phyloP scores from a whole-genome alignment of 2,329 filamentous ascomycete genomes.

The Bipolaris gigantea region DNA sequence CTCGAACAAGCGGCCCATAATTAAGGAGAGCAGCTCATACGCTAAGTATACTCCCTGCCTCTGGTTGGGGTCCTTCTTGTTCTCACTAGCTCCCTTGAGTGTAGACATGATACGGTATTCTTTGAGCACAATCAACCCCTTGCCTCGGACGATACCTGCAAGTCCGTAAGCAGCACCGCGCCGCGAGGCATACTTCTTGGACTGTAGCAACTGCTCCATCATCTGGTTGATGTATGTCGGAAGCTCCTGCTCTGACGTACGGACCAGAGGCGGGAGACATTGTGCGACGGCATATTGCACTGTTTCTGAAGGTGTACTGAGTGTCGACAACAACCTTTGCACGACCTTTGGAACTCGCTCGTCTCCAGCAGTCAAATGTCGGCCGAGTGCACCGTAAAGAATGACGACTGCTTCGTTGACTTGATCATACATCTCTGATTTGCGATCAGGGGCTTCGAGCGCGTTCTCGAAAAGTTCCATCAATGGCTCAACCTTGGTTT shows the following conservation, averaged over 20 bases:
- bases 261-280: slow-evolving; percentile 88
- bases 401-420: slow-evolving; percentile 98
- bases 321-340: slow-evolving; percentile 78
- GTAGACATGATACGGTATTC: slow-evolving; percentile 85
- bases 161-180: slow-evolving; percentile 94
- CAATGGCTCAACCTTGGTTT: slow-evolving; percentile 78
- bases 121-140: slow-evolving; percentile 76
- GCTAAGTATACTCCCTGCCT: slow-evolving; percentile 86
- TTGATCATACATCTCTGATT: slow-evolving; percentile 78
- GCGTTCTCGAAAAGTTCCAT: slow-evolving; percentile 92
- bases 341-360: slow-evolving; percentile 85
- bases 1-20: slow-evolving; percentile 88
- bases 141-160: slow-evolving; percentile 85
- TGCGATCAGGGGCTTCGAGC: slow-evolving; percentile 81
- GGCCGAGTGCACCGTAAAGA: slow-evolving; percentile 90
- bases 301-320: slow-evolving; percentile 93
- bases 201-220: slow-evolving; percentile 77
- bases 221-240: slow-evolving; percentile 79
- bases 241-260: slow-evolving; percentile 75
- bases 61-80: slow-evolving; percentile 89
- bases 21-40: slow-evolving; percentile 84
- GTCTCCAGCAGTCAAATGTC: slow-evolving; percentile 84
- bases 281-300: slow-evolving; percentile 96
- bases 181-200: slow-evolving; percentile 89
- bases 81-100: slow-evolving; percentile 81